A percentile compares a stretch with the other conserved stretches of the same genome.
Evolutionary conservation across 2,329 filamentous ascomycete genomes (phyloP).

Genomic region (Trichoderma guizhouense): DNA sequence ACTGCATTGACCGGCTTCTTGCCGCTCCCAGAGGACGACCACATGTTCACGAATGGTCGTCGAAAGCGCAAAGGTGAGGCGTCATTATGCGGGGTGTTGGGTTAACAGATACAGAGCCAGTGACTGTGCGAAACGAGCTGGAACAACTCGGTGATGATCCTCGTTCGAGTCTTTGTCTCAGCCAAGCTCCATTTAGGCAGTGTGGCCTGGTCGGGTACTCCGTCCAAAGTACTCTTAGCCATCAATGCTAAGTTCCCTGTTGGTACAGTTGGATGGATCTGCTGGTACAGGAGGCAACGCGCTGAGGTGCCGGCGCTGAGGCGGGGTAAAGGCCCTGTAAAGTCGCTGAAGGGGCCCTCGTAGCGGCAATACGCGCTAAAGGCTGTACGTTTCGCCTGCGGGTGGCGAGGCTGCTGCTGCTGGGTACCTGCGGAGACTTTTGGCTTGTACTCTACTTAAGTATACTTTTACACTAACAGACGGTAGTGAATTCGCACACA

Average conservation of each 20-base stretch:
- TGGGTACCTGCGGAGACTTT: background rate
- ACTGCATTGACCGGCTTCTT: conserved; percentile 74
- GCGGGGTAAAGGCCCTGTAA: conserved; percentile 17
- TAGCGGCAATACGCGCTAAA: background rate
- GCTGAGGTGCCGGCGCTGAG: conserved; percentile 9
- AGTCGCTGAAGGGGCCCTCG: background rate
- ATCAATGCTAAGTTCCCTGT: background rate
- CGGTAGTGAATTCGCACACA: fast-evolving
- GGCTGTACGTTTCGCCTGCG: background rate
- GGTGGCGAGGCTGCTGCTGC: conserved; percentile 1
- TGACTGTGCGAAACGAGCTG: background rate
- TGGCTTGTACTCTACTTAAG: background rate
- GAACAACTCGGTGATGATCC: conserved; percentile 5
- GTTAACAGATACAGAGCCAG: background rate
- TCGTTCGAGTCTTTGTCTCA: conserved; percentile 11
- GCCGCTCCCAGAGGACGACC: conserved; percentile 61
- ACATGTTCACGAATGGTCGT: conserved; percentile 48
- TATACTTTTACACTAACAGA: background rate
- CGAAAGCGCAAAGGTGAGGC: conserved; percentile 24
- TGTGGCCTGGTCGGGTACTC: background rate
- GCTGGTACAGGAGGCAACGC: background rate
- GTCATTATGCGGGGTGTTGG: conserved; percentile 31
- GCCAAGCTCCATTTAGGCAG: conserved; percentile 10
- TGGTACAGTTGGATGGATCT: background rate
- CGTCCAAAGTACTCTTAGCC: background rate